These are phyloP conservation scores for Hibiscus tridactylites DNA, from an alignment of 345 rosid species.

Conservation along the genomic window DNA sequence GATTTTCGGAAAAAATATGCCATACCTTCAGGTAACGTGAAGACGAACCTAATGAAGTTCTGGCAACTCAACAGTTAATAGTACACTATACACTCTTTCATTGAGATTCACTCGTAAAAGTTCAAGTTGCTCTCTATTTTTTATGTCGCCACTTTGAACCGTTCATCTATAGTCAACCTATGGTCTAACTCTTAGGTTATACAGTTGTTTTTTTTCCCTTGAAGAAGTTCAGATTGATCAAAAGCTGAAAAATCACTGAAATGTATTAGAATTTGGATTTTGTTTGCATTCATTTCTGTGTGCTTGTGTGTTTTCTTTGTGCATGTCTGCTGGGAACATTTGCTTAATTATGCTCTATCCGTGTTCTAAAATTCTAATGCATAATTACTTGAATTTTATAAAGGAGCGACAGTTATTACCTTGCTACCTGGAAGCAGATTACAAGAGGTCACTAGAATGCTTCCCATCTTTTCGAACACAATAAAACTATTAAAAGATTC, in stretches of 20 bases:
- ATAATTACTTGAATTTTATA: neutral
- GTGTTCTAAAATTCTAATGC: neutral
- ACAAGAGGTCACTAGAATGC: slow-evolving; percentile 84
- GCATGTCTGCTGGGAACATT: neutral
- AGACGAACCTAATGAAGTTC: neutral
- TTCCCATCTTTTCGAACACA: slow-evolving; percentile 60
- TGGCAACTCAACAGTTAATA: too few species aligned
- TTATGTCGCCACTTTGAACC: neutral
- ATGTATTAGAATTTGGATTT: neutral
- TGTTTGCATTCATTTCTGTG: neutral
- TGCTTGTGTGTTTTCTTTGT: neutral
- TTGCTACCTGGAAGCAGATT: slow-evolving; percentile 94
- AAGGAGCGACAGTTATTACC: slow-evolving; percentile 59
- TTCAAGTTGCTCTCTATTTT: neutral
- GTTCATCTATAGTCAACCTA: neutral
- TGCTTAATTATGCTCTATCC: neutral
- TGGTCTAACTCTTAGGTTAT: neutral
- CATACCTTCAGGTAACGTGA: slow-evolving; percentile 50
- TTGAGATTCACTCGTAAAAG: neutral
- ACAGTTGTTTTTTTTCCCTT: neutral
- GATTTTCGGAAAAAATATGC: slow-evolving; percentile 32
- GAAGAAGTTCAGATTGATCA: neutral
- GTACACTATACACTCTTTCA: too few species aligned
- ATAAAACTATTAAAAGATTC: slow-evolving; percentile 40
- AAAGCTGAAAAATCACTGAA: neutral